phyloP scores from a whole-genome alignment of 257 asterid genomes.

The Salvia splendens region DNA sequence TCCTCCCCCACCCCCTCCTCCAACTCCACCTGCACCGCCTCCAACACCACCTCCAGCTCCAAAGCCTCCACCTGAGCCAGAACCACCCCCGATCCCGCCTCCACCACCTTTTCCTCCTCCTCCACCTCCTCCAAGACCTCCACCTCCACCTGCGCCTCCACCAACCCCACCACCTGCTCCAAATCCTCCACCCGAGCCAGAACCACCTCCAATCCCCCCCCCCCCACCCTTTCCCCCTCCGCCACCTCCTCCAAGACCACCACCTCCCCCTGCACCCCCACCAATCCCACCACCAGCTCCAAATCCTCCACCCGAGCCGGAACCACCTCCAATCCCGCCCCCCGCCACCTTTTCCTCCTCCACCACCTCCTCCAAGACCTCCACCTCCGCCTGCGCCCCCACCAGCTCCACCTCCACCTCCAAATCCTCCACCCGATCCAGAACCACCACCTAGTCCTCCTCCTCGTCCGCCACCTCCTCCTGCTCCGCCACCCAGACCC shows the following conservation, averaged over 20 bases:
- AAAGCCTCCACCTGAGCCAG: constrained; percentile 39
- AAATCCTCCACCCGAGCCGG: constrained; percentile 40
- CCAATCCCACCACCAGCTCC: constrained; percentile 48
- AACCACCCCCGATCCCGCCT: constrained; percentile 37
- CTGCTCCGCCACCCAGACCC: constrained; percentile 34
- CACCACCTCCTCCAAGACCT: constrained; percentile 35
- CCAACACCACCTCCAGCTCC: constrained; percentile 46
- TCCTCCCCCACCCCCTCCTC: constrained; percentile 36
- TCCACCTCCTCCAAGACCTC: constrained; percentile 32
- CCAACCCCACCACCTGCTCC: constrained; percentile 27
- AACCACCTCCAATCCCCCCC: too few relatives aligned
- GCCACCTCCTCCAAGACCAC: constrained; percentile 34
- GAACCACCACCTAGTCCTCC: constrained; percentile 39
- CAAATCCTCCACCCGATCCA: constrained; percentile 32
- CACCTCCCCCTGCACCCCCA: constrained; percentile 32
- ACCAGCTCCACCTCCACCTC: constrained; percentile 40
- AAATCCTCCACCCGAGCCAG: constrained; percentile 31
- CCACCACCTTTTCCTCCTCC: too few relatives aligned
- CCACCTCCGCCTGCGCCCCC: constrained; percentile 39
- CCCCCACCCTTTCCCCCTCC: too few relatives aligned
- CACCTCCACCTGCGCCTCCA: constrained; percentile 34
- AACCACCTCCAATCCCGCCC: constrained; percentile 43
- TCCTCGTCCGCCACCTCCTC: constrained; percentile 34
- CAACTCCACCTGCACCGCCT: constrained; percentile 39
- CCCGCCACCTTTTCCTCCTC: constrained; percentile 37